Evolutionary conservation across 306 rosid genomes (phyloP), one percentile per base, ranked within the genome.

Genomic region (Fragaria nilgerrensis): DNA sequence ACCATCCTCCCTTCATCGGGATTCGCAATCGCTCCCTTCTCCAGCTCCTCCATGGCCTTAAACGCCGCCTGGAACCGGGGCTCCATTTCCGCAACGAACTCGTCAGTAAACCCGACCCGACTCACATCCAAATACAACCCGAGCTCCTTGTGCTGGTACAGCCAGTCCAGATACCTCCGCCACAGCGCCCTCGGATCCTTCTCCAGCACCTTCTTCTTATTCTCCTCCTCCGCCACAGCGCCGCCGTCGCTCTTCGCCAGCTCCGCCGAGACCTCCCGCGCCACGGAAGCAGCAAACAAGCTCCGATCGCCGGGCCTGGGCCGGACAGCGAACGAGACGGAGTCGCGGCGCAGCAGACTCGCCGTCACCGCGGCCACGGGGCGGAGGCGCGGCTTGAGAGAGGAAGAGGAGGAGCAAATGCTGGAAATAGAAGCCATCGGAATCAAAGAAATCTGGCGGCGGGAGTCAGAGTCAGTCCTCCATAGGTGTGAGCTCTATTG

Each of bases 1-100:
- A 95, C 99, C 99, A 92, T 95, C 23, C 99, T 91, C 11, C 92
- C 85, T 72, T 95, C 99, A 17, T 95, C 99, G n/a, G 99, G 97
- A 56, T 95, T 95, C 11, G 99, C 97, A 77, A 95, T 90, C 58
- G 99, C 92, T 1, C 99, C 99, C 10, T 80, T 90, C 83, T 95
- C 99, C 37, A 95, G 77, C 74, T 85, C 91, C 86, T 73, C 97
- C 99, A 95, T 95, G 7, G 96, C 96, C 9, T 50, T 50, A 13
- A 95, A 85, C 71, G 99, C 99, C 45, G 75, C 77, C 78, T 77
- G 78, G 9, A 95, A 78, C n/a, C 87, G 85, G 15, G 96, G 91
- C 85, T 95, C 97, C 97, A 95, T 95, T 77, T 88, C 79, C 37
- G 39, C 67, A 11, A 92, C 85, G 80, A 89, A 95, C 84, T 90